Evolutionary conservation across 2,329 filamentous ascomycete species (phyloP).

Genomic region (Penicillium sp.): DNA sequence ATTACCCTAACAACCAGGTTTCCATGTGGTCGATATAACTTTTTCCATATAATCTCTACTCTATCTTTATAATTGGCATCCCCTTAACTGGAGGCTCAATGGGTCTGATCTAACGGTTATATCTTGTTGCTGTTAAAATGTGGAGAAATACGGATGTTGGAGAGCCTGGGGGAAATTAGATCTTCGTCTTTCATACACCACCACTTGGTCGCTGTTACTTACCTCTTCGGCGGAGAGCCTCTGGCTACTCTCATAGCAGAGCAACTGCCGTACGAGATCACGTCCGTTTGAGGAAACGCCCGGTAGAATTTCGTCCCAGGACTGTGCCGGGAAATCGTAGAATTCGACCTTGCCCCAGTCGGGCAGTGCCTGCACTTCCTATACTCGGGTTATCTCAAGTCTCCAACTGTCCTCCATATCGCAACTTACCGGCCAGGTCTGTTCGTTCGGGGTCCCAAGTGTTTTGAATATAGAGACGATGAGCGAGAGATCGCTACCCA

Average conservation of each 20-base stretch:
- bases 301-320: conserved; percentile 68
- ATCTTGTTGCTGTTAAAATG: conserved; percentile 10
- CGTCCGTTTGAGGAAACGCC: conserved; percentile 55
- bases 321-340: conserved; percentile 61
- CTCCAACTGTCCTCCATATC: not conserved
- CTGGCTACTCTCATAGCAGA: conserved; percentile 66
- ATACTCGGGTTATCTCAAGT: conserved; percentile 2
- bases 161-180: conserved; percentile 32
- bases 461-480: conserved; percentile 91
- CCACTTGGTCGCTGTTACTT: conserved; percentile 15
- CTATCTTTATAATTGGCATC: not conserved
- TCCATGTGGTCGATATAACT: not conserved
- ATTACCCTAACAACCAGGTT: not conserved
- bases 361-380: conserved; percentile 54
- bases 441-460: conserved; percentile 75
- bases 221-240: conserved; percentile 65
- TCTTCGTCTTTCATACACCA: not conserved
- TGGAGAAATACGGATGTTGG: conserved; percentile 37
- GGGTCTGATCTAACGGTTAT: not conserved
- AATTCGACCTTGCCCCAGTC: conserved; percentile 89
- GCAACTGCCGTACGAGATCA: conserved; percentile 62
- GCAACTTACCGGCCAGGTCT: conserved; percentile 70
- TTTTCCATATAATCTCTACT: not conserved
- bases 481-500: conserved; percentile 86
- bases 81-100: not conserved